Evolutionary conservation across 495 filamentous ascomycete species (phyloP).

Genomic region (Aspergillus bertholletiae): DNA sequence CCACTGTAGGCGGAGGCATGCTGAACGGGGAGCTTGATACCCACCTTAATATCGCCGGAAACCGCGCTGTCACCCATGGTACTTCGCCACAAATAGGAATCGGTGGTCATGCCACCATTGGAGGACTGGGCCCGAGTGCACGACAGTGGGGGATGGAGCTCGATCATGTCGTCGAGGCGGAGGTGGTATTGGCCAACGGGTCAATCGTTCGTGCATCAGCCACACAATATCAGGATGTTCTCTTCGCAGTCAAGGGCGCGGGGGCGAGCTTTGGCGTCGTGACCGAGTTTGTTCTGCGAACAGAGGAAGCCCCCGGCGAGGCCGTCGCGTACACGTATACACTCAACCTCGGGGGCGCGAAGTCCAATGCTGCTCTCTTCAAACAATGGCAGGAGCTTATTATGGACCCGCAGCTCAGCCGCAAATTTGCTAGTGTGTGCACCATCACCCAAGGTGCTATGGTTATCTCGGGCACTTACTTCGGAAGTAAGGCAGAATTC

Average conservation of each 20-base stretch:
- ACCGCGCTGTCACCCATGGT: slow-evolving; percentile 65
- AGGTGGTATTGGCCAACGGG: slow-evolving; percentile 65
- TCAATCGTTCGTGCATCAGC: slow-evolving; percentile 37
- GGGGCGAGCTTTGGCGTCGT: slow-evolving; percentile 43
- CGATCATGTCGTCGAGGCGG: slow-evolving; percentile 56
- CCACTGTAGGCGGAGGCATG: slow-evolving; percentile 63
- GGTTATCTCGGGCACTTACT: slow-evolving; percentile 37
- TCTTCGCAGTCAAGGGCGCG: slow-evolving; percentile 51
- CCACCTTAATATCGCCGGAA: slow-evolving; percentile 55
- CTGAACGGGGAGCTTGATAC: slow-evolving; percentile 58
- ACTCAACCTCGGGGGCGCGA: slow-evolving; percentile 32
- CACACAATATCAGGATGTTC: slow-evolving; percentile 42
- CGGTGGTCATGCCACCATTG: slow-evolving; percentile 71
- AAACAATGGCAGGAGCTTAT: slow-evolving; percentile 37
- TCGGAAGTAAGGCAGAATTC: slow-evolving; percentile 39
- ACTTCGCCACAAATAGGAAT: slow-evolving; percentile 65
- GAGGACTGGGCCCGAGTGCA: slow-evolving; percentile 60
- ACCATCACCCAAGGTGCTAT: slow-evolving; percentile 26
- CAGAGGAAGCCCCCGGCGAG: slow-evolving; percentile 28
- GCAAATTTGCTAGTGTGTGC: slow-evolving; percentile 45
- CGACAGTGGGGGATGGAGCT: slow-evolving; percentile 63
- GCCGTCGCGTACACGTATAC: slow-evolving; percentile 35
- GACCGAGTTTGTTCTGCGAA: slow-evolving; percentile 45
- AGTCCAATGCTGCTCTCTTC: slow-evolving; percentile 29
- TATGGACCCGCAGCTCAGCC: slow-evolving; percentile 43